These are phyloP conservation scores for Rhizopus delemar DNA, from an alignment of 371 early-diverging fungal species.

Conservation along the genomic window DNA sequence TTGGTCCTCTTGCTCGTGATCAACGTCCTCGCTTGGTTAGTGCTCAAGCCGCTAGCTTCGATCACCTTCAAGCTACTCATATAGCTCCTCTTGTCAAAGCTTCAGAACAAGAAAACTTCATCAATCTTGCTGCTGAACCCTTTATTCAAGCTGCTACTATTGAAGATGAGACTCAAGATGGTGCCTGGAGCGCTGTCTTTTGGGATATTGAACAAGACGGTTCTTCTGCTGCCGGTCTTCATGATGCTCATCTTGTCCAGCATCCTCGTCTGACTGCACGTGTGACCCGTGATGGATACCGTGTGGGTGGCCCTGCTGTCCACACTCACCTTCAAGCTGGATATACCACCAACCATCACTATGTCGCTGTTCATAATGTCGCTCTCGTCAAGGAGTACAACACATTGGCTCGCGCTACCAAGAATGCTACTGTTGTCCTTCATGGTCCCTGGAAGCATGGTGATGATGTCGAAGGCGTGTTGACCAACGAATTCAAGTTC, in stretches of 20 bases:
- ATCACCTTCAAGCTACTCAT: constrained; percentile 39
- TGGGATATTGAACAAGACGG: constrained; percentile 66
- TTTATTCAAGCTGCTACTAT: constrained; percentile 5
- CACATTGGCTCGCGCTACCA: constrained; percentile 56
- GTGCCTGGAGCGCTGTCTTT: constrained; percentile 56
- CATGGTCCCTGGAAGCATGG: constrained; percentile 69
- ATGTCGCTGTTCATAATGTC: constrained; percentile 68
- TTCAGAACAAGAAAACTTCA: constrained; percentile 35
- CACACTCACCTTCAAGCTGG: constrained; percentile 58
- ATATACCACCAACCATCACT: constrained; percentile 41
- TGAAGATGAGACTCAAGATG: constrained; percentile 21
- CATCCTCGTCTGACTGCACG: constrained; percentile 37
- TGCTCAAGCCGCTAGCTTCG: constrained; percentile 44
- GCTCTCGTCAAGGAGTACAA: constrained; percentile 63
- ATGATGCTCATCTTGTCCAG: constrained; percentile 50
- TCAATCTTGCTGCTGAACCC: constrained; percentile 28
- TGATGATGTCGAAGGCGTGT: constrained; percentile 68
- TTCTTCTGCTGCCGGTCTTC: constrained; percentile 55
- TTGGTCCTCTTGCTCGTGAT: constrained; percentile 43
- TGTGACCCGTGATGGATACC: constrained; percentile 60
- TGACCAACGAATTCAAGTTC: constrained; percentile 70
- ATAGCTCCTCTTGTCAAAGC: constrained; percentile 48
- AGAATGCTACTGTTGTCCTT: constrained; percentile 62
- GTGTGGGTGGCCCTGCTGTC: constrained; percentile 55
- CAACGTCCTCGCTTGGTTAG: constrained; percentile 46